Percentiles rank a stretch among this genome's conserved stretches.
These are phyloP conservation scores for Hyparrhenia diplandra DNA, from an alignment of 176 grass and related monocot genomes.

Conservation along the genomic window DNA sequence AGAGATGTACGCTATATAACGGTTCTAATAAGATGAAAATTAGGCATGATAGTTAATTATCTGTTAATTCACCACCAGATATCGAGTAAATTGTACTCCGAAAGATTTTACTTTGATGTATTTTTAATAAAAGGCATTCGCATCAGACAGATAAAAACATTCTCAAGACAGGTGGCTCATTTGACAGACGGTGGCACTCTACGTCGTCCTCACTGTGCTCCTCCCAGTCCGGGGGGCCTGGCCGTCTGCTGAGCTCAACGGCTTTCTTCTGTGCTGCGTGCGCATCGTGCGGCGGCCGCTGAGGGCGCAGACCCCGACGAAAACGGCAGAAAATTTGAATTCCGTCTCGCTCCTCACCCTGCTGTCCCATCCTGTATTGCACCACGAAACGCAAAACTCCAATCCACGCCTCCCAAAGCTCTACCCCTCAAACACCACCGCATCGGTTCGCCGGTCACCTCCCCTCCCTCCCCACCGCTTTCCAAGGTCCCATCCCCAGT, in stretches of 20 bases:
- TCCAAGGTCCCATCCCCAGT: neutral
- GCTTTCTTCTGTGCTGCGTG: constrained; percentile 33
- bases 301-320: constrained; percentile 26
- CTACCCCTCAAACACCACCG: constrained; percentile 3
- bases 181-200: no score
- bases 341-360: constrained; percentile 25
- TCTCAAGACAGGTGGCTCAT: no score
- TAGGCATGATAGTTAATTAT: no score
- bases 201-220: no score
- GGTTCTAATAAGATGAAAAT: no score
- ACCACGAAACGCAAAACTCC: constrained; percentile 4
- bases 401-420: constrained; percentile 2
- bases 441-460: neutral
- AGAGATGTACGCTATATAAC: no score
- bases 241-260: constrained; percentile 26
- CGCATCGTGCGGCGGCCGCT: constrained; percentile 29
- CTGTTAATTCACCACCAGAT: no score
- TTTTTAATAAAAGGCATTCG: no score
- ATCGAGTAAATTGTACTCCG: no score
- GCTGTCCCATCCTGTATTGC: neutral
- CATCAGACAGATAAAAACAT: no score
- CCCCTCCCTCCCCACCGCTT: neutral
- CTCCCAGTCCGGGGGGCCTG: no score
- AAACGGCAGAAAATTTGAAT: constrained; percentile 53
- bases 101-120: no score